These are phyloP conservation scores for Hypericum perforatum DNA, from an alignment of 345 rosid species.

Conservation along the genomic window DNA sequence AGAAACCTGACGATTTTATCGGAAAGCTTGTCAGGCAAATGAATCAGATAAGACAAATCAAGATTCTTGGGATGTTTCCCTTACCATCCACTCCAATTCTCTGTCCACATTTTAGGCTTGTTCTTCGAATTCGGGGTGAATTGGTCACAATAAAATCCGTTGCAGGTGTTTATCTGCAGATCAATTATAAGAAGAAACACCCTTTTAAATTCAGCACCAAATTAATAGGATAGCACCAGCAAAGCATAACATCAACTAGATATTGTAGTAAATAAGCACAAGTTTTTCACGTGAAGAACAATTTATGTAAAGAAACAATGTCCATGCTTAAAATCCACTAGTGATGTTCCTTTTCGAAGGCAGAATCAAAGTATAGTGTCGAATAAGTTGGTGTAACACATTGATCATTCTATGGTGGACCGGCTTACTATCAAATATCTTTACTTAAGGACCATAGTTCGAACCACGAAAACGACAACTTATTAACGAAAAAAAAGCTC, in stretches of 20 bases:
- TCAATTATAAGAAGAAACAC: constrained; percentile 7
- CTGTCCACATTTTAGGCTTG: constrained; percentile 97
- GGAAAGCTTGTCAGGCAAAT: not conserved
- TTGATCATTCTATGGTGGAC: not conserved
- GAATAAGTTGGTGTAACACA: too few species aligned
- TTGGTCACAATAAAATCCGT: constrained; percentile 94
- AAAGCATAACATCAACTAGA: too few species aligned
- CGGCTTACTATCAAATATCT: not conserved
- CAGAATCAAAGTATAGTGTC: too few species aligned
- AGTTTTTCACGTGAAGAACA: too few species aligned
- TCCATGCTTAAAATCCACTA: too few species aligned
- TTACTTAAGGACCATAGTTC: not conserved
- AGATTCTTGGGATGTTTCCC: constrained; percentile 9
- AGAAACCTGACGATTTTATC: constrained; percentile 42
- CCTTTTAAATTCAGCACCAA: not conserved
- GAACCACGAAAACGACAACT: not conserved
- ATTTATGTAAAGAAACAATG: too few species aligned
- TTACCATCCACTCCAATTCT: constrained; percentile 97
- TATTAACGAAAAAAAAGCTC: constrained; percentile 14
- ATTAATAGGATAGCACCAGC: too few species aligned
- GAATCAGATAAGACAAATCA: not conserved
- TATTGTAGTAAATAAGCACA: too few species aligned
- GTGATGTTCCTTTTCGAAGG: too few species aligned
- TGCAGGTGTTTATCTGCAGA: constrained; percentile 86
- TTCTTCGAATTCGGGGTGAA: constrained; percentile 79